Percentiles rank a stretch among this genome's conserved stretches.
Conservation (phyloP, 148 eudicot species). For the Amaranthus hypochondriacus region DNA sequence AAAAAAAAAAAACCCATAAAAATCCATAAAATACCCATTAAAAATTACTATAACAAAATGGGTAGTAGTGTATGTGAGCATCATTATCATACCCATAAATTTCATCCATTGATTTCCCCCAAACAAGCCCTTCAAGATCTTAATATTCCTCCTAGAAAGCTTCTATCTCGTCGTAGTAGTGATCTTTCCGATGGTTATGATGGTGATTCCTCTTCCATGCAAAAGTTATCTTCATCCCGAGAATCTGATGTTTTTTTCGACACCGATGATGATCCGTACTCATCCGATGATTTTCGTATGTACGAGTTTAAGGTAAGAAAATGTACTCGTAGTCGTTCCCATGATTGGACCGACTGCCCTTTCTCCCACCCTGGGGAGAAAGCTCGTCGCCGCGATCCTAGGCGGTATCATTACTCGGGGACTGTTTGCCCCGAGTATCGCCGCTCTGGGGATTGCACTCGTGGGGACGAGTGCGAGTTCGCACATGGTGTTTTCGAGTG, state of each 20-base stretch:
- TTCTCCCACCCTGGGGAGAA: constrained; percentile 86
- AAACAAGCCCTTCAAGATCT: constrained; percentile 44
- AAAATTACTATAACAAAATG: constrained; percentile 23
- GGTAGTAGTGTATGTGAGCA: constrained; percentile 45
- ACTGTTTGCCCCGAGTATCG: constrained; percentile 68
- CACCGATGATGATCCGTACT: constrained; percentile 52
- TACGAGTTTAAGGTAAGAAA: constrained; percentile 85
- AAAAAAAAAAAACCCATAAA: no score
- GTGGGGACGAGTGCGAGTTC: constrained; percentile 67
- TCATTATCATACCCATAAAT: constrained; percentile 38
- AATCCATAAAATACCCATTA: no score
- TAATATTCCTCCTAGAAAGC: constrained; percentile 71
- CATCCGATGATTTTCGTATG: constrained; percentile 71
- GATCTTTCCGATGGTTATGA: constrained; percentile 9
- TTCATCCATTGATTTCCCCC: constrained; percentile 24
- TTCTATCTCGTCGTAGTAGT: constrained; percentile 31
- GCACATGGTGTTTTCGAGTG: constrained; percentile 43
- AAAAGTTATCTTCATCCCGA: constrained; percentile 30
- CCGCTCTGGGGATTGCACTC: constrained; percentile 38
- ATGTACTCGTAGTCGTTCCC: constrained; percentile 64
- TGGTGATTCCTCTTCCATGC: constrained; percentile 21
- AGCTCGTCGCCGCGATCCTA: constrained; percentile 70
- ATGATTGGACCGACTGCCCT: constrained; percentile 93
- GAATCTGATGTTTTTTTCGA: constrained; percentile 25
- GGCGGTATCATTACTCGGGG: constrained; percentile 56